Evolutionary conservation across 441 rosid genomes (phyloP), one percentile per base, ranked within the genome.

Genomic region (California macrophylla): DNA sequence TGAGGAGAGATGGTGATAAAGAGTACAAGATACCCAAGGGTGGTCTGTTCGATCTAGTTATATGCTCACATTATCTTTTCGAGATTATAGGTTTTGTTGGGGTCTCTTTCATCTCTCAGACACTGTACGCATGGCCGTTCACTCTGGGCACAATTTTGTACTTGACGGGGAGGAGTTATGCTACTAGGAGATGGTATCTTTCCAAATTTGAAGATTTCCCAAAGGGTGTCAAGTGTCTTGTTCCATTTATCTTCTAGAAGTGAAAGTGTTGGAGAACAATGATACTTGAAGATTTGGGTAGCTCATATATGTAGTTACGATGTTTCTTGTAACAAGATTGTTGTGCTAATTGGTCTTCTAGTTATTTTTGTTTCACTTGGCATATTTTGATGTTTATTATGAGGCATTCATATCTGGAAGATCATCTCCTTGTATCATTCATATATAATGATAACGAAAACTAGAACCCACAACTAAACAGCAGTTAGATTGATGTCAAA

Each of bases 41-140:
- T 25, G 93, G 96, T 30, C 68, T 92, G 0, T 92, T 90, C 70
- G 82, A 66, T 13, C 21, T 80, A 1, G 82, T 86, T 52, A 71
- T 84, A 50, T 92, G 96, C 70, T 93, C 96, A 56, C 95, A 89
- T 66, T 90, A 92, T 58, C 71, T 90, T 3, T 90, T 90, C 66
- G 96, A 92, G 82, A 84, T 85, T 26, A 15, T 87, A 50, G 87
- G 54, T 1, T 86, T 87, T 34, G 72, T 82, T 71, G 87, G 92
- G 15, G 60, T 93, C 50, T 72, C 84, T 1, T 68, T 85, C 61
- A 78, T 90, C 13, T 81, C 91, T 63, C 96, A 89, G 67, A 89
- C 91, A 45, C 20, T 81, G 16, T 82, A 77, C 16, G 74, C 87
- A 0, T 68, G 77, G 45, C 67, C 75, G 58, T 69, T 69, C 71